These are phyloP conservation scores for Draba incana DNA, from an alignment of 345 rosid genomes.

Conservation along the genomic window DNA sequence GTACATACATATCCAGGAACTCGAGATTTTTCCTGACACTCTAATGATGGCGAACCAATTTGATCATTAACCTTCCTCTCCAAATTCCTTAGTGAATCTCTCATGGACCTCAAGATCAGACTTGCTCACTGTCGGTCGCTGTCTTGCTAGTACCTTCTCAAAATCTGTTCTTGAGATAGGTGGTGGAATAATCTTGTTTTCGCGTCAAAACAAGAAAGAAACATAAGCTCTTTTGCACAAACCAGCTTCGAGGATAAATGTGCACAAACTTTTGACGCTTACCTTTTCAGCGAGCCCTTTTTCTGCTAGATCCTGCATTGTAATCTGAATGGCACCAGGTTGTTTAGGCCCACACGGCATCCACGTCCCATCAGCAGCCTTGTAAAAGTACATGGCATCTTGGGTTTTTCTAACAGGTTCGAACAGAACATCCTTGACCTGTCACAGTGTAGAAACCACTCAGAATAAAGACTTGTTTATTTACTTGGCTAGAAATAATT, in stretches of 20 bases:
- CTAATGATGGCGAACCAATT: neutral
- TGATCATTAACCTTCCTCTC: conserved; percentile 75
- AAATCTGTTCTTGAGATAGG: conserved; percentile 84
- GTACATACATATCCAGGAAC: conserved; percentile 9
- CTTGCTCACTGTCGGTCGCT: conserved; percentile 89
- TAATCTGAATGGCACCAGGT: conserved; percentile 63
- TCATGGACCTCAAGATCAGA: conserved; percentile 85
- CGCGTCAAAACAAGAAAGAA: neutral
- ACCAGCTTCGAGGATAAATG: conserved; percentile 5
- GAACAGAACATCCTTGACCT: conserved; percentile 93
- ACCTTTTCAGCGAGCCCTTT: conserved; percentile 75
- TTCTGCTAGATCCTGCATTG: conserved; percentile 82
- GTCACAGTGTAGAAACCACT: conserved; percentile 28
- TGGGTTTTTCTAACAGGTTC: conserved; percentile 93
- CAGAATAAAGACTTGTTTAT: conserved; percentile 3
- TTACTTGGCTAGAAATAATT: neutral
- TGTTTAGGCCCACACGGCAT: conserved; percentile 88
- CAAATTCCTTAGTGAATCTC: conserved; percentile 91
- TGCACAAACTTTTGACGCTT: conserved; percentile 6
- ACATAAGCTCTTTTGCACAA: conserved; percentile 20
- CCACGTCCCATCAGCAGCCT: conserved; percentile 62
- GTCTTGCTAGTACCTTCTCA: conserved; percentile 86
- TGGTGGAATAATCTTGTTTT: conserved; percentile 84
- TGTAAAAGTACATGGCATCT: conserved; percentile 79
- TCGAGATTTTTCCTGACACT: conserved; percentile 4